Conservation (phyloP, 2,329 filamentous ascomycete species). For the Xylariales sp. region DNA sequence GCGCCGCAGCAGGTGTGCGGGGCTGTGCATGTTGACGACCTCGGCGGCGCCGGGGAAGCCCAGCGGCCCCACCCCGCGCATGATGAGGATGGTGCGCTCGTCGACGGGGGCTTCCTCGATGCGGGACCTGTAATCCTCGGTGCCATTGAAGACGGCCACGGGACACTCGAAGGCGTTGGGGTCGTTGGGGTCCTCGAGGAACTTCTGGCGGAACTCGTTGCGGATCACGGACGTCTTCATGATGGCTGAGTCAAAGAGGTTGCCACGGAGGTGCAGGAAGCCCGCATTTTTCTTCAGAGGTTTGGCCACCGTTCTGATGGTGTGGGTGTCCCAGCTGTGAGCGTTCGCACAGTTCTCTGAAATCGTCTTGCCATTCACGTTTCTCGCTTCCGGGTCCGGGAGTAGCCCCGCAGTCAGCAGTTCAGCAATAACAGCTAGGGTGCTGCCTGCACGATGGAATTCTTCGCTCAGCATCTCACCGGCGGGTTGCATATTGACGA, state of each 20-base stretch:
- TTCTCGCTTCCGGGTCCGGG: constrained; percentile 33
- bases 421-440: constrained; percentile 49
- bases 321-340: constrained; percentile 43
- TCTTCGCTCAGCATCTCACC: constrained; percentile 50
- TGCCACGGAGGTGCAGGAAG: constrained; percentile 45
- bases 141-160: constrained; percentile 45
- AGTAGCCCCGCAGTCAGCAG: constrained; percentile 43
- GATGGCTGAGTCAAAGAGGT: constrained; percentile 45
- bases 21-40: constrained; percentile 38
- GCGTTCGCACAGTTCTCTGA: constrained; percentile 37
- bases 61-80: constrained; percentile 43
- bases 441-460: constrained; percentile 47
- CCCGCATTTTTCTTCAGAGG: constrained; percentile 46
- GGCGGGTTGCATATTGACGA: constrained; percentile 52
- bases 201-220: constrained; percentile 36
- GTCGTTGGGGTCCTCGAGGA: constrained; percentile 38
- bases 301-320: constrained; percentile 37
- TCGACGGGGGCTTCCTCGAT: constrained; percentile 38
- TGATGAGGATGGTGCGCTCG: constrained; percentile 38
- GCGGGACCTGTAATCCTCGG: constrained; percentile 40
- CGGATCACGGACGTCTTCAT: constrained; percentile 50
- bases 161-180: constrained; percentile 42
- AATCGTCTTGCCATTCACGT: constrained; percentile 41
- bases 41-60: constrained; percentile 47
- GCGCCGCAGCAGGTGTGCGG: constrained; percentile 24